A percentile compares a stretch with the other conserved stretches of the same genome.
Evolutionary conservation across 805 yeast genomes (phyloP).

Genomic region (Candida takata): DNA sequence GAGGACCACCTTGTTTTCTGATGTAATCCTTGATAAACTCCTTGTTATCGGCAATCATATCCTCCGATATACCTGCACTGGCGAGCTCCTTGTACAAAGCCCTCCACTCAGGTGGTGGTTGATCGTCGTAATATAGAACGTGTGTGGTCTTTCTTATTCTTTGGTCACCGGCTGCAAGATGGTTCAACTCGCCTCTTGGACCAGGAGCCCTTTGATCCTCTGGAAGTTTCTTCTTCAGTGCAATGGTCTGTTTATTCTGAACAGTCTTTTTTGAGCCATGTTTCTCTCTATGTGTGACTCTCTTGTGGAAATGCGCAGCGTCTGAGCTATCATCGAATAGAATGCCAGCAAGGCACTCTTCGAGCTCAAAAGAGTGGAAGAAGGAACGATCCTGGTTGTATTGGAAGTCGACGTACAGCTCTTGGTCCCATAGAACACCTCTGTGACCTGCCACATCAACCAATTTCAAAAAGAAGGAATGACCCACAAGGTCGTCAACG

Average conservation of each 20-base stretch:
- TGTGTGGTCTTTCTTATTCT: conserved; percentile 51
- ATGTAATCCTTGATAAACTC: conserved; percentile 78
- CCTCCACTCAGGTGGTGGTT: conserved; percentile 83
- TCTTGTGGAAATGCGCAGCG: conserved; percentile 78
- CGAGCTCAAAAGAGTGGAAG: conserved; percentile 91
- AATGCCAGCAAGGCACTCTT: conserved; percentile 81
- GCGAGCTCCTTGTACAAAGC: conserved; percentile 66
- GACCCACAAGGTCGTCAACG: conserved; percentile 91
- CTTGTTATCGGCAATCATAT: conserved; percentile 81
- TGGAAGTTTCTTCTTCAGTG: conserved; percentile 50
- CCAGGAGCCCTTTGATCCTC: conserved; percentile 26
- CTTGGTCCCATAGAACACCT: conserved; percentile 98
- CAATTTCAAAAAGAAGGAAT: conserved; percentile 82
- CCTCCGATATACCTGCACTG: conserved; percentile 74
- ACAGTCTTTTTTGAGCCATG: conserved; percentile 83
- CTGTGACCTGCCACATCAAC: conserved; percentile 77
- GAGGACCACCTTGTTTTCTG: conserved; percentile 64
- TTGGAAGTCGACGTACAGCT: conserved; percentile 77
- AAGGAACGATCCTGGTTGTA: conserved; percentile 92
- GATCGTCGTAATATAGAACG: conserved; percentile 63
- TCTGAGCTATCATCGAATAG: conserved; percentile 85
- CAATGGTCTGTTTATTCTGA: conserved; percentile 82
- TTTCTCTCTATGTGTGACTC: conserved; percentile 67
- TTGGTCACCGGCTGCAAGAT: conserved; percentile 34
- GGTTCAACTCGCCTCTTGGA: conserved; percentile 24